Evolutionary conservation across 441 rosid species (phyloP).

Genomic region (Erysimum cheiri): DNA sequence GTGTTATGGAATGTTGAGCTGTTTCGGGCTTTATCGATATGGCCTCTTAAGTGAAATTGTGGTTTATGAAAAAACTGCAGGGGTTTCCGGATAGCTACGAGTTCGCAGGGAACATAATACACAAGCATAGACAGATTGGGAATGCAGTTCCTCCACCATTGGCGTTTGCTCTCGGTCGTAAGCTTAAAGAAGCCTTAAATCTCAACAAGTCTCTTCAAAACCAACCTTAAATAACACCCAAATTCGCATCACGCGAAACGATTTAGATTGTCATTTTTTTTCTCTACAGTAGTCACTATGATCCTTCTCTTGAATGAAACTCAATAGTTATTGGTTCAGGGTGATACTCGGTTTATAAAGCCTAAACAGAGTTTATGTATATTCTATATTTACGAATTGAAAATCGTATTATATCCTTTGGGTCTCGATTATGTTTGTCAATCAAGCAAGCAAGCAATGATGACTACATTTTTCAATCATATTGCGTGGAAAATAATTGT

Average conservation of each 20-base stretch:
- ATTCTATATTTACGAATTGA: not conserved
- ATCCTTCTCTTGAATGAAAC: not conserved
- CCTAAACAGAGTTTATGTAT: conserved; percentile 2
- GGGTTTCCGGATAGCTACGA: conserved; percentile 68
- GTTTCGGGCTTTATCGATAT: not conserved
- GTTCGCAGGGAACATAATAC: conserved; percentile 54
- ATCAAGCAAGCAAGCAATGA: conserved; percentile 15
- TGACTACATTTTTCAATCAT: not conserved
- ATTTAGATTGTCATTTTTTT: not conserved
- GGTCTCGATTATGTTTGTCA: not conserved
- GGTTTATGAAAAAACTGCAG: conserved; percentile 40
- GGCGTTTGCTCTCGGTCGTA: conserved; percentile 71
- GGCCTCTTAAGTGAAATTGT: conserved; percentile 2
- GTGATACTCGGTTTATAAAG: not conserved
- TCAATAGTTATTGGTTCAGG: not conserved
- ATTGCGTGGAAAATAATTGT: not conserved
- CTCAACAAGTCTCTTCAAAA: conserved; percentile 33
- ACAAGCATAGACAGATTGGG: conserved; percentile 73
- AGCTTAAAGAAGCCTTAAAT: conserved; percentile 64
- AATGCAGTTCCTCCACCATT: conserved; percentile 79
- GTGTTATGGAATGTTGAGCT: not conserved
- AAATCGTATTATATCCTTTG: not conserved
- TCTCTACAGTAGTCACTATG: not conserved
- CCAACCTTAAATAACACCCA: not conserved
- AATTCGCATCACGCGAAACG: not conserved